Evolutionary conservation across 129 eudicot genomes (phyloP), one percentile per base, ranked within the genome.

Genomic region (Helichrysum umbraculigerum): DNA sequence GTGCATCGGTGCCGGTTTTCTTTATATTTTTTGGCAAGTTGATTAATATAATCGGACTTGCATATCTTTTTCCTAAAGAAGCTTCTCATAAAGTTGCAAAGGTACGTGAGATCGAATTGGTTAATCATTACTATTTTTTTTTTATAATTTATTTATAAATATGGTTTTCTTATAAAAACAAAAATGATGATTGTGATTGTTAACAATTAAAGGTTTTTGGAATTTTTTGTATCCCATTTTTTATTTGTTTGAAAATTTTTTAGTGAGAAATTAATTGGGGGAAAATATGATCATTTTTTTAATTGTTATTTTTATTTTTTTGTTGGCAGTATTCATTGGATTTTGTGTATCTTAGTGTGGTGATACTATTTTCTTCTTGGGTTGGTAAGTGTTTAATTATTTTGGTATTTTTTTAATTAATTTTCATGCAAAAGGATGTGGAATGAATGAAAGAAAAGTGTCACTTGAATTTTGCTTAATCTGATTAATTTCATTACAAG

Each of bases 1-100:
- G 98, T 19, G 98, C 93, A 35, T 93, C 98, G 44, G 97, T 93
- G 30, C 98, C 98, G 3, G 92, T 93, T 61, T 93, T 93, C 87
- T 93, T 93, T 66, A 91, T 93, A 25, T 93, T 93, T 88, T 93
- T 93, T 12, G 98, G 98, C 4, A 93, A 93, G 75, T 41, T 93
- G 79, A 94, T 91, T 7, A 89, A 94, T 68, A 86, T 95, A n/a
- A 86, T 91, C 29, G 99, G 99, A 7, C 77, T 89, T 70, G 99
- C 99, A 54, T 91, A 87, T 88, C 96, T 95, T 44, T 95, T 91
- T 34, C 99, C 99, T 6, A 83, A 84, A 73, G 84, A 84, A 80
- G 96, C 99, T 79, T 95, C 99, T 79, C 99, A 95, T 58, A 87
- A 83, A 82, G 92, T 95, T 73, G 98, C 98, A 54, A 87, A 83